A percentile compares a stretch with the other conserved stretches of the same genome.
phyloP scores from a whole-genome alignment of 2,329 filamentous ascomycete genomes.

The Ophiostoma angusticollis region DNA sequence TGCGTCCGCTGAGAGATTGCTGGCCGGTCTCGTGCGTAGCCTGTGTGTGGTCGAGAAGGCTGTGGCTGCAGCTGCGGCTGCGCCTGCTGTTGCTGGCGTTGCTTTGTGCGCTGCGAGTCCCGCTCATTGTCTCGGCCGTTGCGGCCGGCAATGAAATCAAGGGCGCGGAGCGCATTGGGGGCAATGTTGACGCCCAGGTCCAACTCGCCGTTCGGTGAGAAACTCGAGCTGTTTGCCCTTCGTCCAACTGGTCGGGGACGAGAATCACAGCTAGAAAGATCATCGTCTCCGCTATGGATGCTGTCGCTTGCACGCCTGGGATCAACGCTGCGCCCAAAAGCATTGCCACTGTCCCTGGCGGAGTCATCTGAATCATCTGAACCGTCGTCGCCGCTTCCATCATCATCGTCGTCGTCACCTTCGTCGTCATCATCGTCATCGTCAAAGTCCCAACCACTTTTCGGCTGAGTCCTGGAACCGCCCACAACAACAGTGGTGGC shows the following conservation, averaged over 20 bases:
- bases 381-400: constrained; percentile 27
- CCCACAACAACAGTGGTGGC: constrained; percentile 11
- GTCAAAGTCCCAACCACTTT: constrained; percentile 40
- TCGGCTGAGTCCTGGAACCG: constrained; percentile 23
- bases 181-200: constrained; percentile 23
- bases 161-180: constrained; percentile 33
- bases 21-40: constrained; percentile 36
- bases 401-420: constrained; percentile 25
- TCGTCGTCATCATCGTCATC: constrained; percentile 34
- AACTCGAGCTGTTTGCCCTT: constrained; percentile 1
- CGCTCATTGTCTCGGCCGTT: constrained; percentile 22
- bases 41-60: constrained; percentile 37
- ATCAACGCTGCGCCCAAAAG: not conserved
- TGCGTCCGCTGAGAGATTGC: constrained; percentile 30
- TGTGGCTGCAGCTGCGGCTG: constrained; percentile 32
- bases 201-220: not conserved
- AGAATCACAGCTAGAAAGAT: not conserved
- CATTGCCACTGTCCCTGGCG: not conserved
- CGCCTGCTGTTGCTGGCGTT: constrained; percentile 15
- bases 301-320: no score
- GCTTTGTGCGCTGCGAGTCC: constrained; percentile 1
- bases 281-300: constrained; percentile 11
- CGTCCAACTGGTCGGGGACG: not conserved
- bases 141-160: constrained; percentile 37
- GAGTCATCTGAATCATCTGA: constrained; percentile 24